phyloP scores from a whole-genome alignment of 768 basidiomycete genomes.

The Holtermannia corniformis region DNA sequence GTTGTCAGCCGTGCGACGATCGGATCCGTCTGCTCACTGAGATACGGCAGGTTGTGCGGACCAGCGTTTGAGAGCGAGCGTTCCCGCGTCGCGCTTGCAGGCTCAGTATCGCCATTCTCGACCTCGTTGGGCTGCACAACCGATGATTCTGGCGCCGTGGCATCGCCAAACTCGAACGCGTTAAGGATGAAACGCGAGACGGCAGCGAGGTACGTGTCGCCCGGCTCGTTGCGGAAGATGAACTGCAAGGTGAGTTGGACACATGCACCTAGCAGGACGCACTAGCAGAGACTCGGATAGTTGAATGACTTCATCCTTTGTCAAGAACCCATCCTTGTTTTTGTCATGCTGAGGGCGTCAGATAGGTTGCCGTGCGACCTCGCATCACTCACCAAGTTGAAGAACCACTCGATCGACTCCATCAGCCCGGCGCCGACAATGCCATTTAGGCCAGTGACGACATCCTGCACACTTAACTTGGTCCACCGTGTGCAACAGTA shows the following conservation, averaged over 20 bases:
- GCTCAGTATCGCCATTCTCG: constrained; percentile 31
- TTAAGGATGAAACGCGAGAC: constrained; percentile 97
- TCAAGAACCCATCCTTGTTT: constrained; percentile 88
- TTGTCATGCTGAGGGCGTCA: constrained; percentile 45
- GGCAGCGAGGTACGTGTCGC: constrained; percentile 91
- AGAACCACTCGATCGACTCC: constrained; percentile 99
- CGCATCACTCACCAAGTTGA: constrained; percentile 51
- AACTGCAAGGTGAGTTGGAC: constrained; percentile 51
- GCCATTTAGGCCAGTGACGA: constrained; percentile 76
- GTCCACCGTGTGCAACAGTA: no score
- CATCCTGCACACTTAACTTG: no score
- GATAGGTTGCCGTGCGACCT: not conserved
- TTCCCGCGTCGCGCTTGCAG: constrained; percentile 40
- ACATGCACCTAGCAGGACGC: constrained; percentile 24
- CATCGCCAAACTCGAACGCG: constrained; percentile 94
- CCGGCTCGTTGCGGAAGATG: constrained; percentile 93
- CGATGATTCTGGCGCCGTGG: constrained; percentile 43
- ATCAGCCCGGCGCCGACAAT: constrained; percentile 95
- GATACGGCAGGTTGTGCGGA: constrained; percentile 73
- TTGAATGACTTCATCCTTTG: constrained; percentile 92
- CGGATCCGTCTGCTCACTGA: constrained; percentile 57
- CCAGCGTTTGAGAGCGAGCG: constrained; percentile 43
- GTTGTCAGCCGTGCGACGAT: not conserved
- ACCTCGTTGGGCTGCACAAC: constrained; percentile 9
- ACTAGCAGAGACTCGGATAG: constrained; percentile 90